Percentiles rank a stretch among this genome's conserved stretches.
Conservation (phyloP, 2,329 filamentous ascomycete genomes). For the Neoscytalidium dimidiatum region DNA sequence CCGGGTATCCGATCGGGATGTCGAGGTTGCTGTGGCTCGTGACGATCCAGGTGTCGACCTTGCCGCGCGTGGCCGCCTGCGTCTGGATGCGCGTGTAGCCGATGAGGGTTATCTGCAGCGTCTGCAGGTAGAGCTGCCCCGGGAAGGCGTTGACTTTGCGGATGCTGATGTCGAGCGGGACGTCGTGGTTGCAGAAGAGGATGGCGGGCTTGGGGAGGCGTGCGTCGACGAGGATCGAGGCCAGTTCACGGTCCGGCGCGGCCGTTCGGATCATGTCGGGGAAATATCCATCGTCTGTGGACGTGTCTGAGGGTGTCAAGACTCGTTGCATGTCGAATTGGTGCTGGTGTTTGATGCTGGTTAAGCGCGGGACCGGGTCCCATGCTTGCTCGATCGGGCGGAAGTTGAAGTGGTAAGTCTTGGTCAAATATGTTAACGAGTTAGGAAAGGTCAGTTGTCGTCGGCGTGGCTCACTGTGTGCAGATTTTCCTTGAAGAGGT, state of each 20-base stretch:
- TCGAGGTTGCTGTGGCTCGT: not conserved
- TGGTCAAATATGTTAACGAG: not conserved
- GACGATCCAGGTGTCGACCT: not conserved
- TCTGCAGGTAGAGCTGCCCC: constrained; percentile 5
- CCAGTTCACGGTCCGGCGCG: not conserved
- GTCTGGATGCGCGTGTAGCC: not conserved
- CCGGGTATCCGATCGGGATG: not conserved
- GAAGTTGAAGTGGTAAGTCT: constrained; percentile 6
- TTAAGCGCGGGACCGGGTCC: not conserved
- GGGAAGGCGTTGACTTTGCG: constrained; percentile 11
- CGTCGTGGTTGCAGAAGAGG: constrained; percentile 1
- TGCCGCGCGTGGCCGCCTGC: not conserved
- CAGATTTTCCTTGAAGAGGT: constrained; percentile 4
- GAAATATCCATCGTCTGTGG: not conserved
- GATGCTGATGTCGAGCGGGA: not conserved
- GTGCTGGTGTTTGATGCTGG: constrained; percentile 10
- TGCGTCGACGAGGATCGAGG: not conserved
- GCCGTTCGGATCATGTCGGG: not conserved
- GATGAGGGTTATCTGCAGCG: not conserved
- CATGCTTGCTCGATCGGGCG: constrained; percentile 6
- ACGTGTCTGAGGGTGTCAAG: not conserved
- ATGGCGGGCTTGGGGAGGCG: not conserved
- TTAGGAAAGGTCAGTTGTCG: not conserved
- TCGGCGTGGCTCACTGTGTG: not conserved
- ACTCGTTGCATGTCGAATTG: not conserved